Conservation (phyloP, 768 basidiomycete genomes). For the Pleurotus cornucopiae region DNA sequence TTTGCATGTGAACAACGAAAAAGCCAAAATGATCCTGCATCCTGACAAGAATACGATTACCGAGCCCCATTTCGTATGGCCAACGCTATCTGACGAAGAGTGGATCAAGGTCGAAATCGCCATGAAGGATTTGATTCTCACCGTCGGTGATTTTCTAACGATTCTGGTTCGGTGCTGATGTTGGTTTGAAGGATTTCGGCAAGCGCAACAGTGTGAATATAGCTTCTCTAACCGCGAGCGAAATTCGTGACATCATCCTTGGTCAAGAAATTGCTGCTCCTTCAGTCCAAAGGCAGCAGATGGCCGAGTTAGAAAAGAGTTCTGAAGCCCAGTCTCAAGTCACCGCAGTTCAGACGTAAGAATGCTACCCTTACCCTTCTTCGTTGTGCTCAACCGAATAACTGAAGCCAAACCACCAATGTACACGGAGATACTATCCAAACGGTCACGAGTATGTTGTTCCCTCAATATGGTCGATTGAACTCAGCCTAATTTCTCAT, state of each 20-base stretch:
- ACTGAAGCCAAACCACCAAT: conserved; percentile 83
- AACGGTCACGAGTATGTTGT: conserved; percentile 80
- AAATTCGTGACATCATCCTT: conserved; percentile 96
- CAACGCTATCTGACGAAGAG: conserved; percentile 86
- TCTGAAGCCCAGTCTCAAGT: conserved; percentile 92
- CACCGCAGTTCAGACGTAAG: conserved; percentile 89
- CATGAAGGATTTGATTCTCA: conserved; percentile 94
- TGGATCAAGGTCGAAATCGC: conserved; percentile 99
- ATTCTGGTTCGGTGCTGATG: conserved; percentile 16
- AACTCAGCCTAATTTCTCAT: conserved; percentile 1
- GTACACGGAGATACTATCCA: conserved; percentile 96
- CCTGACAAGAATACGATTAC: conserved; percentile 97
- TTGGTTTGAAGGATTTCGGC: conserved; percentile 74
- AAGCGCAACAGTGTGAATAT: conserved; percentile 99
- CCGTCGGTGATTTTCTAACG: conserved; percentile 38
- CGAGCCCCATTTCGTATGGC: conserved; percentile 98
- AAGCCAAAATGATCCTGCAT: conserved; percentile 96
- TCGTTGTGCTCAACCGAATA: conserved; percentile 9
- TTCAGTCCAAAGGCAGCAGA: conserved; percentile 95
- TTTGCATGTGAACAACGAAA: conserved; percentile 98
- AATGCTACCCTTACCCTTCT: neutral
- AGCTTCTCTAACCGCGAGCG: conserved; percentile 92
- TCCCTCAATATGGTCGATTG: neutral
- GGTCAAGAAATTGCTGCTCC: conserved; percentile 98
- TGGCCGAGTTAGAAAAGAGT: conserved; percentile 98